Base-by-base conservation (phyloP, 345 rosid species). In the Adansonia digitata region DNA sequence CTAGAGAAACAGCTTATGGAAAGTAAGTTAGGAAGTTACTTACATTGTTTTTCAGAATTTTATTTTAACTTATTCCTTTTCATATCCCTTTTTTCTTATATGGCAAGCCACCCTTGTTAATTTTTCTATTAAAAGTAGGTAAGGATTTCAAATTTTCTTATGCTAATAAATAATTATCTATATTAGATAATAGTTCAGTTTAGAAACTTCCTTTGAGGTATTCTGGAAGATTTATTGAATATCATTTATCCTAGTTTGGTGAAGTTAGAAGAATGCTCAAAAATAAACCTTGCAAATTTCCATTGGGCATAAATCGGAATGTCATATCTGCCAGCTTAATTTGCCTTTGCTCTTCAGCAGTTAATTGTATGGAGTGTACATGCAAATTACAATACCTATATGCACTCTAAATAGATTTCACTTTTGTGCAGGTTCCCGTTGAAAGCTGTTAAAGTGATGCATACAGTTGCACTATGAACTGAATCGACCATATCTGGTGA, bases 1-100 rank as follows among this genome's bases (percentile, higher is more conserved):
- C 99, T 48, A 98, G 99, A 81, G 99, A 94, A 86, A 95, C 98
- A 80, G 98, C 99, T 79, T 97, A 95, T 55, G 98, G 98, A 71
- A 95, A 93, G 99, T 95, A 81, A 84, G 99, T 12, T 17, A 26
- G 35, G 62, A 35, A 62, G 45, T 14, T 60, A 31, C 4, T 8
- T 63, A 24, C 68, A 62, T 63, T 39, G 46, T 27, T n/a, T 37
- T 63, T 63, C 37, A 63, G 46, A 39, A n/a, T 37, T 18, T 35
- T n/a, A 3, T 37, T n/a, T 34, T 31, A 37, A 62, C 17, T 63
- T 63, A 37, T 63, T 63, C 46, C 46, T 61, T 22, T 61, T 61
- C 42, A 2, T 55, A 51, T 11, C 11, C 56, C 56, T 2, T 20
- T 59, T 37, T 63, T 18, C 53, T 65, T 40, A 2, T 22, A 22